Percentiles rank a stretch among this genome's conserved stretches.
Conservation (phyloP, 164 flowering plant species). For the Warburgia ugandensis region DNA sequence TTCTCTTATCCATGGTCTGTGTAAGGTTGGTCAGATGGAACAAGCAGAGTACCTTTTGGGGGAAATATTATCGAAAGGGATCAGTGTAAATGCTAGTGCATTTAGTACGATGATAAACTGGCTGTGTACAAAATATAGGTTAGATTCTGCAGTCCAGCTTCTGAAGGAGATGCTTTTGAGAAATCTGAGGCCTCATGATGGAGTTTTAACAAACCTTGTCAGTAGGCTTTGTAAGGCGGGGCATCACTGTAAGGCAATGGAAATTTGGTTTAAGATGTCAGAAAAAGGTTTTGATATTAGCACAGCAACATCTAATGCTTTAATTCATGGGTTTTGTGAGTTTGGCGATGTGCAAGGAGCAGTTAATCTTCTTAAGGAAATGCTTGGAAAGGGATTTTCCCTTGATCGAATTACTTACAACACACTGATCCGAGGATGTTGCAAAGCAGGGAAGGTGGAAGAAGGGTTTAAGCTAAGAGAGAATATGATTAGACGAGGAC, state of each 20-base stretch:
- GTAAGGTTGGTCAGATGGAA: conserved; percentile 40
- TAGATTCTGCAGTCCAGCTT: conserved; percentile 42
- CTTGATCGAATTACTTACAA: conserved; percentile 53
- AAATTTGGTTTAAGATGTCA: conserved; percentile 48
- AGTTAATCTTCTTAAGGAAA: conserved; percentile 35
- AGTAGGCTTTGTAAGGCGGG: conserved; percentile 41
- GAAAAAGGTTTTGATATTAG: conserved; percentile 47
- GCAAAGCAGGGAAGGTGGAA: conserved; percentile 49
- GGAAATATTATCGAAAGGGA: conserved; percentile 39
- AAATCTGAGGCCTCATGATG: conserved; percentile 51
- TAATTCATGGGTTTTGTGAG: conserved; percentile 55
- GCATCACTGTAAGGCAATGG: conserved; percentile 38
- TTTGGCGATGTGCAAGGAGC: conserved; percentile 44
- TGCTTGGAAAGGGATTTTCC: conserved; percentile 38
- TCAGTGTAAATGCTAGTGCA: conserved; percentile 30
- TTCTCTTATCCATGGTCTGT: conserved; percentile 48
- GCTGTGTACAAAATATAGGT: conserved; percentile 33
- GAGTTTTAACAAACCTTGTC: conserved; percentile 41
- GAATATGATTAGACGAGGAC: conserved; percentile 47
- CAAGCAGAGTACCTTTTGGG: conserved; percentile 37
- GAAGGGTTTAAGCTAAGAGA: conserved; percentile 50
- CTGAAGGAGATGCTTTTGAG: conserved; percentile 48
- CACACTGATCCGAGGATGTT: conserved; percentile 42
- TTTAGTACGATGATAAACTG: conserved; percentile 34
- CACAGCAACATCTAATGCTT: conserved; percentile 59